Conservation (phyloP, 1,284 basidiomycete species). For the Cutaneotrichosporon dermatis region DNA sequence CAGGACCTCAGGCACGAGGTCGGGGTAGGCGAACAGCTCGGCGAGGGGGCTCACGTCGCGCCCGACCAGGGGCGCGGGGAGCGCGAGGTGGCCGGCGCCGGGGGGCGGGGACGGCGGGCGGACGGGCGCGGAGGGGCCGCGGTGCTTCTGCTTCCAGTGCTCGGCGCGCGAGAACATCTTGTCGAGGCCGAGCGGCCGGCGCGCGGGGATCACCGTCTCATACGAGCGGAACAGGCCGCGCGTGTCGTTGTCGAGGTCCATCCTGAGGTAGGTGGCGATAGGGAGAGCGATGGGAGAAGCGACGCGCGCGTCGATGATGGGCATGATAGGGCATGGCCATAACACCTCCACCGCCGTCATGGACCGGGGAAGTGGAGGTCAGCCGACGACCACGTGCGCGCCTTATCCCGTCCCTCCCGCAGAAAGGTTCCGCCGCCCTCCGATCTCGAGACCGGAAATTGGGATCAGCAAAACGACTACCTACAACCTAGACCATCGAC, state of each 20-base stretch:
- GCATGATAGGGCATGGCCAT: not conserved
- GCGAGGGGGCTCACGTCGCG: slow-evolving; percentile 26
- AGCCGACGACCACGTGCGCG: no score
- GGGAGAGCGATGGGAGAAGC: not conserved
- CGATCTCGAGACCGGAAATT: not conserved
- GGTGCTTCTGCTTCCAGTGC: slow-evolving; percentile 19
- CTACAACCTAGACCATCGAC: not conserved
- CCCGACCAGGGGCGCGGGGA: slow-evolving; percentile 22
- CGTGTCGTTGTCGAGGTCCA: slow-evolving; percentile 4
- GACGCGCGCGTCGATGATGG: not conserved
- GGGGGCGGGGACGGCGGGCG: slow-evolving; percentile 30
- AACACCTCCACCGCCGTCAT: not conserved
- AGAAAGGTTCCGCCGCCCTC: not conserved
- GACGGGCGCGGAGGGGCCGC: slow-evolving; percentile 9
- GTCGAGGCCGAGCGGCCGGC: slow-evolving; percentile 33
- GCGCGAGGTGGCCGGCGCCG: slow-evolving; percentile 19
- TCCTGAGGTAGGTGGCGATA: not conserved
- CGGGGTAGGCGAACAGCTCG: slow-evolving; percentile 32
- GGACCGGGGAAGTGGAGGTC: not conserved
- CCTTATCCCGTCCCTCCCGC: no score
- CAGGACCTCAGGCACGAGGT: slow-evolving; percentile 36
- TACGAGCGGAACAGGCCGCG: slow-evolving; percentile 24
- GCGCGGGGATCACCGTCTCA: slow-evolving; percentile 27
- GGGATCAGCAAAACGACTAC: not conserved
- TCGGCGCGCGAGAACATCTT: slow-evolving; percentile 34